Conservation (phyloP, 2,329 filamentous ascomycete species). For the Hysterium pulicare region DNA sequence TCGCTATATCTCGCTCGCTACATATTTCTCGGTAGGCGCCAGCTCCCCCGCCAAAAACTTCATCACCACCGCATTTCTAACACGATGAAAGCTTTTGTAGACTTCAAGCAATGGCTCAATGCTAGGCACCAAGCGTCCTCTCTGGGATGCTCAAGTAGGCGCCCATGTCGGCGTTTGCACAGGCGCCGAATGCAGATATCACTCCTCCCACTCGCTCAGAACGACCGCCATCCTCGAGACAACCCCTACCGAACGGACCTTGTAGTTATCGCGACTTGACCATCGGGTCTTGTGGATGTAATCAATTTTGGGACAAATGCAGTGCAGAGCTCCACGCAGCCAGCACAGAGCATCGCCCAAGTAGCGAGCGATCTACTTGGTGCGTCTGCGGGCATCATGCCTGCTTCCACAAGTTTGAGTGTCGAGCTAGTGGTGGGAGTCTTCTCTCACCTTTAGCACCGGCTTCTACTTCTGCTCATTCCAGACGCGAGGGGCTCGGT, state of each 20-base stretch:
- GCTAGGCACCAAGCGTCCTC: conserved; percentile 24
- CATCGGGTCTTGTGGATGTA: conserved; percentile 51
- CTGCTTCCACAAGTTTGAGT: conserved; percentile 48
- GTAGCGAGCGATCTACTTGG: conserved; percentile 36
- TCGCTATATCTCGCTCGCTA: conserved; percentile 18
- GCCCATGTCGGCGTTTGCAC: conserved; percentile 35
- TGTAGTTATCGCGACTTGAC: conserved; percentile 52
- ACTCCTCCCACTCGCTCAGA: conserved; percentile 13
- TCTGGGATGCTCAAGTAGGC: conserved; percentile 32
- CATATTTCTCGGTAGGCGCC: conserved; percentile 27
- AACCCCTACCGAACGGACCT: conserved; percentile 47
- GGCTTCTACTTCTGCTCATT: conserved; percentile 6
- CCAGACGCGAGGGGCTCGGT: conserved; percentile 14
- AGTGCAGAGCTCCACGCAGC: conserved; percentile 31
- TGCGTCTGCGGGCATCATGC: conserved; percentile 58
- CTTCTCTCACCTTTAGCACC: conserved; percentile 10
- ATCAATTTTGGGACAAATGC: conserved; percentile 48
- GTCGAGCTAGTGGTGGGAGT: conserved; percentile 17
- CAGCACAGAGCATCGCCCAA: conserved; percentile 20
- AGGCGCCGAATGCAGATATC: conserved; percentile 17
- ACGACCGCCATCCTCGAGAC: conserved; percentile 19
- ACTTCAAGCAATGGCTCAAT: conserved; percentile 25
- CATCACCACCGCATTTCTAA: conserved; percentile 20
- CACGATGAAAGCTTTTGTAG: conserved; percentile 17
- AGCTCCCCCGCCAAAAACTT: conserved; percentile 16